Base-by-base conservation (phyloP, 306 rosid genomes). In the Cicer chorassanicum region DNA sequence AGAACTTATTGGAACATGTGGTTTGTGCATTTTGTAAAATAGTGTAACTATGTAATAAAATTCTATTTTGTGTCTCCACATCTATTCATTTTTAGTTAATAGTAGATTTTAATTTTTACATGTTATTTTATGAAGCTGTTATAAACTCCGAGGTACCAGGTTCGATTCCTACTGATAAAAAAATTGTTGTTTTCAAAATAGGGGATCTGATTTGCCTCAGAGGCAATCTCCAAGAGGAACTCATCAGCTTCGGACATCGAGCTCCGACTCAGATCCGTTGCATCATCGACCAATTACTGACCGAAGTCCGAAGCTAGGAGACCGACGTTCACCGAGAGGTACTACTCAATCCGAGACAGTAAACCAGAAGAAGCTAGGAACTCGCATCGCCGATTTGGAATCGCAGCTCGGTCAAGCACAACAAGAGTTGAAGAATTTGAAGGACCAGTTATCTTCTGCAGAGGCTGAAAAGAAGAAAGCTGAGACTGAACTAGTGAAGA, bases 331-430 rank as follows among this genome's bases (percentile, higher is more conserved):
- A 53, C 95, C 97, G 21, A 88, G 93, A 85, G 78, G 91, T 64
- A 61, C 84, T 68, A 59, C 87, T 66, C 96, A 87, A 48, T 76
- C 90, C 6, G 96, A 90, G 62, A 61, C 92, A 16, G 36, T 86
- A 1, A 88, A 77, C 54, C 97, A 90, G 83, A 92, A 88, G 84
- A 92, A 92, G 83, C 88, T 92, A 61, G 97, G 97, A 65, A 92
- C 96, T 61, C 92, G 96, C 54, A 86, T 92, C 61, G 93, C 97
- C 36, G 93, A 90, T 78, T 82, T 92, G 78, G 97, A 92, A 78
- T 88, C 92, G 15, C 96, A 92, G 80, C 96, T 92, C 54, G 93
- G 93, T 36, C 96, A 92, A 63, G 97, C 97, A 39, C 97, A 92
- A 39, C 81, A 79, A 64, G 97, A 92, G 75, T 70, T 92, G 73